Base-by-base conservation (phyloP, 2,329 filamentous ascomycete genomes). In the Alternaria panax region DNA sequence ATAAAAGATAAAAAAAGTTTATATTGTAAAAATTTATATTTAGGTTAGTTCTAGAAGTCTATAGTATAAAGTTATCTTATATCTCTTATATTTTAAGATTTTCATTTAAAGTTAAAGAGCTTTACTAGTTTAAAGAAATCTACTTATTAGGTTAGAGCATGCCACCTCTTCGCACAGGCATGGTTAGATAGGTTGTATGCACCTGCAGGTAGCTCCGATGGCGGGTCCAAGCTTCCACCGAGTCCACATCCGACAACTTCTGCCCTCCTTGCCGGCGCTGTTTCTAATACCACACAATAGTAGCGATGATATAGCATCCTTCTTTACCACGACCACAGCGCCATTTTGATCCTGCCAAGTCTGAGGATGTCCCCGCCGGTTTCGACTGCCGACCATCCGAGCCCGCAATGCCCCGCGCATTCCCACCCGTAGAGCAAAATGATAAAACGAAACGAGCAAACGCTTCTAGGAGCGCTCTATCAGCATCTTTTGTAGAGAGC, bases 401-500 rank as follows among this genome's bases (percentile, higher is more conserved):
- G 42, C 43, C 68, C 59, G 70, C 68, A 58, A 84, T 84, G 82
- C 80, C 82, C 71, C 80, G 81, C 72, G 81, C 82, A 64, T 79
- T 82, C 60, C 81, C 81, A 47, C 80, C 82, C 47, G 76, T 83
- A 73, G 81, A 82, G 66, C 50, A 57, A 48, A 54, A 58, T 36
- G 75, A 75, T 65, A 74, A 74, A 38, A 74, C 75, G 50, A 70
- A 77, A 57, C 72, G 73, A 63, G 76, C 78, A 64, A 78, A 54
- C 28, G 54, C 60, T 11, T 53, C 59, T 8, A 47, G 51, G 36
- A 62, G 42, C 40, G 57, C 84, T 79, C 59, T 79, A 27, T 73
- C 86, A 77, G 88, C 91, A 80, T 92, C 91, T 70, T 79, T 91
- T 75, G 87, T 97, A 79, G 95, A 98, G 85, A 90, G 90, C 73